A percentile compares a stretch with the other conserved stretches of the same genome.
Conservation (phyloP, 1,284 basidiomycete species). For the Vanrija humicola region DNA sequence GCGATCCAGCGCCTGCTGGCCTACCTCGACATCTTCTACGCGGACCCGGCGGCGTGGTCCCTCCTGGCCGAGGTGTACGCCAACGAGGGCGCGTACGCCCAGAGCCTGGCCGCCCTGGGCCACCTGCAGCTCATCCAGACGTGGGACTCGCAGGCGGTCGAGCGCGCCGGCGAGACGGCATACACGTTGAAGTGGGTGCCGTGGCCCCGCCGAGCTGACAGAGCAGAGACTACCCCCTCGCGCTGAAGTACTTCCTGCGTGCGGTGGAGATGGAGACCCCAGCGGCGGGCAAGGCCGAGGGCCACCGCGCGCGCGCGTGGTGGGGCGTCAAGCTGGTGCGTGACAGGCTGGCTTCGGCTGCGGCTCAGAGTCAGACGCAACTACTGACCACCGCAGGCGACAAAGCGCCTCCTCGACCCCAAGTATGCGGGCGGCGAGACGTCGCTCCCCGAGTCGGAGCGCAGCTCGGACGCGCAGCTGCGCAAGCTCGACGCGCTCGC, state of each 20-base stretch:
- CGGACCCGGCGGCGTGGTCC: slow-evolving; percentile 87
- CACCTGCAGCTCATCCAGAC: slow-evolving; percentile 40
- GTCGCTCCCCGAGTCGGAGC: slow-evolving; percentile 58
- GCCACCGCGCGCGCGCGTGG: slow-evolving; percentile 58
- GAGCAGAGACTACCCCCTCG: slow-evolving; percentile 62
- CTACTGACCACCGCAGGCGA: slow-evolving; percentile 52
- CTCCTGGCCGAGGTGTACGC: slow-evolving; percentile 87
- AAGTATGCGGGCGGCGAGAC: slow-evolving; percentile 7
- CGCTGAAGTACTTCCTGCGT: slow-evolving; percentile 76
- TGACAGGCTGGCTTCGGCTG: too few species aligned
- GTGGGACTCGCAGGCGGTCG: slow-evolving; percentile 39
- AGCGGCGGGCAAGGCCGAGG: slow-evolving; percentile 45
- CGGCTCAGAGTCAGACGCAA: neutral
- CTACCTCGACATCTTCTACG: slow-evolving; percentile 89
- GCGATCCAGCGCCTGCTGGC: slow-evolving; percentile 71
- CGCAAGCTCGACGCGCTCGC: slow-evolving; percentile 64
- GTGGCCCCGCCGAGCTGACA: neutral
- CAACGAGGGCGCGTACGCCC: slow-evolving; percentile 63
- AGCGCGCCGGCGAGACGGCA: slow-evolving; percentile 39
- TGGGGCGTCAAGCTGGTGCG: slow-evolving; percentile 78
- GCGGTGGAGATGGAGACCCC: slow-evolving; percentile 77
- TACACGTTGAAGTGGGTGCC: slow-evolving; percentile 40
- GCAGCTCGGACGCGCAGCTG: slow-evolving; percentile 54
- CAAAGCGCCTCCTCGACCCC: slow-evolving; percentile 55
- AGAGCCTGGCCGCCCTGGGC: slow-evolving; percentile 33